A percentile compares a stretch with the other conserved stretches of the same genome.
Conservation (phyloP, 2,329 filamentous ascomycete species). For the Aspergillus terreus region DNA sequence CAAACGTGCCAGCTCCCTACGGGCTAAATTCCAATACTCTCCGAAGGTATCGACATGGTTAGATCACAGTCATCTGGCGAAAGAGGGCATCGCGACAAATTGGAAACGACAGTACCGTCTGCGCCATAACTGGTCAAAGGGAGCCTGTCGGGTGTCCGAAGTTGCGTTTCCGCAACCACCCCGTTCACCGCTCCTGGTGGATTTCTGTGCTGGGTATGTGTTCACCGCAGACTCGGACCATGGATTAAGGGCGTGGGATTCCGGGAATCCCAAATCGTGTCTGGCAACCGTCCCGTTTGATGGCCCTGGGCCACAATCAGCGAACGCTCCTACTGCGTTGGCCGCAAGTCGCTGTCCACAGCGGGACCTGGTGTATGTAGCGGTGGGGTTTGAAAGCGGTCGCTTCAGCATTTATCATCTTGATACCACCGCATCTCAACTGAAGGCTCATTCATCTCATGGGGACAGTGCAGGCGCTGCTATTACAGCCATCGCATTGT, state of each 20-base stretch:
- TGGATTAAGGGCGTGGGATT: slow-evolving; percentile 75
- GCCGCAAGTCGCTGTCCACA: slow-evolving; percentile 43
- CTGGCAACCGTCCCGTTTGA: slow-evolving; percentile 48
- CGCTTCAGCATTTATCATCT: slow-evolving; percentile 68
- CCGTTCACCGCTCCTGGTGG: slow-evolving; percentile 65
- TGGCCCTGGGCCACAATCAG: slow-evolving; percentile 49
- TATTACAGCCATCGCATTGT: slow-evolving; percentile 67
- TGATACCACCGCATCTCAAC: slow-evolving; percentile 39
- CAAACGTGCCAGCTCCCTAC: slow-evolving; percentile 37
- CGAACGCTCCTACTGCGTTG: slow-evolving; percentile 59
- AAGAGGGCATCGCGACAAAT: slow-evolving; percentile 53
- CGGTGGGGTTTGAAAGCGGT: slow-evolving; percentile 69
- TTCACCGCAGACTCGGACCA: slow-evolving; percentile 68
- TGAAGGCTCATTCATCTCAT: slow-evolving; percentile 57
- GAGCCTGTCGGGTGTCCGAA: slow-evolving; percentile 75
- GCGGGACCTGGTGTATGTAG: slow-evolving; percentile 53
- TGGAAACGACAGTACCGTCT: slow-evolving; percentile 90
- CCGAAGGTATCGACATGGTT: slow-evolving; percentile 59
- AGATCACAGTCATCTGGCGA: slow-evolving; percentile 56
- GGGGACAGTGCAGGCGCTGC: slow-evolving; percentile 60
- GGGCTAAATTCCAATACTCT: slow-evolving; percentile 47
- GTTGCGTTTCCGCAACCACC: slow-evolving; percentile 59
- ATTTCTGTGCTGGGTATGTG: slow-evolving; percentile 71
- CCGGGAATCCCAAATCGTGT: slow-evolving; percentile 58
- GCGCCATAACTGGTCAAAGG: slow-evolving; percentile 84